Conservation (phyloP, 2,329 filamentous ascomycete species). For the Drechslerella coelobrocha region DNA sequence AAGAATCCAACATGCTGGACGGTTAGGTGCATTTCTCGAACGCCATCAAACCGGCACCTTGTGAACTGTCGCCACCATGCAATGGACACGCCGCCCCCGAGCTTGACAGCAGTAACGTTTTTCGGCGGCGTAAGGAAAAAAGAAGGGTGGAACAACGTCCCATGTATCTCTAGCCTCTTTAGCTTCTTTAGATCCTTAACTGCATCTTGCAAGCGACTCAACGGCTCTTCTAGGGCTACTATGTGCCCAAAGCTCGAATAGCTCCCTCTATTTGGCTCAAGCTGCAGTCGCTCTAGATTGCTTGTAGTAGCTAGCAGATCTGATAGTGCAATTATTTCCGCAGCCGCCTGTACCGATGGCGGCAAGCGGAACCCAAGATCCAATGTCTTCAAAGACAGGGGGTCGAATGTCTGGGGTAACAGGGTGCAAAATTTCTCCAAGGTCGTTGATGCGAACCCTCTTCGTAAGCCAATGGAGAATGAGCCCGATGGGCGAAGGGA, state of each 20-base stretch:
- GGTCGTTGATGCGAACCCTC: background rate
- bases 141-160: slow-evolving; percentile 14
- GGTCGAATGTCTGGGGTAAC: background rate
- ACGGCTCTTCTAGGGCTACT: background rate
- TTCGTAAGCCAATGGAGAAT: background rate
- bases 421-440: background rate
- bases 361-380: background rate
- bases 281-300: background rate
- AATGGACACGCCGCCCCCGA: slow-evolving; percentile 1
- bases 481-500: background rate
- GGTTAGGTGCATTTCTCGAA: background rate
- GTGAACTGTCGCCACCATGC: slow-evolving; percentile 15
- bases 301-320: background rate
- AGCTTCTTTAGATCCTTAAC: background rate
- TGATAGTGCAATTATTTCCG: background rate
- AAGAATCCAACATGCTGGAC: background rate
- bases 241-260: background rate
- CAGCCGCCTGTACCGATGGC: background rate
- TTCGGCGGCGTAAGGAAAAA: slow-evolving; percentile 8
- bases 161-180: background rate
- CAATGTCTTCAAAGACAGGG: background rate
- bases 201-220: background rate
- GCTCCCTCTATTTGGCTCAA: background rate
- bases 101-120: background rate
- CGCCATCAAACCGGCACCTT: slow-evolving; percentile 4